Evolutionary conservation across 805 yeast genomes (phyloP), one percentile per base, ranked within the genome.

Genomic region (Isabelozyma rhagii): DNA sequence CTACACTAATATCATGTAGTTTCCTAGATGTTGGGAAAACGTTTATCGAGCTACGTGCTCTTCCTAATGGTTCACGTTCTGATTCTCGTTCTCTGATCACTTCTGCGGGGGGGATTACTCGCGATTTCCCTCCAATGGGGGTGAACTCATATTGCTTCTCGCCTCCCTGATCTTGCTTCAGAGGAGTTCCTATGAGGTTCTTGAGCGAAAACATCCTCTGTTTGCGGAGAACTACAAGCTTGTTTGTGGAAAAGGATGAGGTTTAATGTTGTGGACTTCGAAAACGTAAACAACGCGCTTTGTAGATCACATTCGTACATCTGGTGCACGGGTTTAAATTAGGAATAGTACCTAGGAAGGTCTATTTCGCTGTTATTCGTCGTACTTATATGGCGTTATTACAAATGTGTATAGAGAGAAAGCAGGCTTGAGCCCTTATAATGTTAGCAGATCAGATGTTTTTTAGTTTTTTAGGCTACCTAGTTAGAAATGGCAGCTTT

Each of bases 121-220:
- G 43, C 7, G 49, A 38, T 14, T 41, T 43, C 2, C 14, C 40
- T 6, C 61, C 61, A 11, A 57, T 54, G 8, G 61, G 61, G 17
- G 61, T 57, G 41, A 57, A 57, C 36, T 57, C 60, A 39, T 47
- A 51, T 10, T 45, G 40, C 21, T 47, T 49, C 9, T 28, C 41
- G 28, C 21, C 40, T 8, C 21, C 40, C 8, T 18, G 36, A 5
- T 14, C 31, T 7, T 25, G 45, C 38, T 50, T 46, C 17, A 41
- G 43, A 8, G 61, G 59, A 10, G 60, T 56, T 5, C 56, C 53
- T 25, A 57, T 46, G 29, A 57, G 43, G 29, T 47, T 53, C 39
- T 47, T 52, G 25, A 46, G 48, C 17, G 54, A 36, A 46, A 57
- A 54, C 55, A 57, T 55, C n/a, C 36, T 31, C n/a, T 31, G 36